Percentiles rank a stretch among this genome's conserved stretches.
phyloP scores from a whole-genome alignment of 208 protist genomes.

The Wallacemonas sp. region DNA sequence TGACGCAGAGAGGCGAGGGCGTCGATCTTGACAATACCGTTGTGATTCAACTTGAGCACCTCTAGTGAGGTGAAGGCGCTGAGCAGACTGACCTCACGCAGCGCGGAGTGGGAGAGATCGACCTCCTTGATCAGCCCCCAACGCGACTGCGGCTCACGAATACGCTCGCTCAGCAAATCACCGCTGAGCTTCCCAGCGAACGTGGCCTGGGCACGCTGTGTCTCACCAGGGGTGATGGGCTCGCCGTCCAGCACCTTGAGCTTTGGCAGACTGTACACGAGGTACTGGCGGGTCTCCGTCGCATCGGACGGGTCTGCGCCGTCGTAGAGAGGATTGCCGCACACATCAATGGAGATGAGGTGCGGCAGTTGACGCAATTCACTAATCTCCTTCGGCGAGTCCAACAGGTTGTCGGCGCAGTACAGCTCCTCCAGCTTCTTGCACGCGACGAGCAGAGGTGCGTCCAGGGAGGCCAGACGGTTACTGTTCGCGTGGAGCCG shows the following conservation, averaged over 20 bases:
- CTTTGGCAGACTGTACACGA: slow-evolving; percentile 90
- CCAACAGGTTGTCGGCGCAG: slow-evolving; percentile 82
- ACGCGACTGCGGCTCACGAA: slow-evolving; percentile 20
- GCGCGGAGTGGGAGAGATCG: slow-evolving; percentile 75
- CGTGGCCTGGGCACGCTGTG: slow-evolving; percentile 51
- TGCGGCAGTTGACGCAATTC: slow-evolving; percentile 66
- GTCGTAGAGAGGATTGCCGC: slow-evolving; percentile 72
- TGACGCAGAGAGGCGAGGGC: slow-evolving; percentile 47
- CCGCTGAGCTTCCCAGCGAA: slow-evolving; percentile 82
- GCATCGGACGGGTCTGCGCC: slow-evolving; percentile 7
- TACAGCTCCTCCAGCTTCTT: slow-evolving; percentile 81
- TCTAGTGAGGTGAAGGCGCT: slow-evolving; percentile 51
- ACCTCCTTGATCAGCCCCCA: slow-evolving; percentile 60
- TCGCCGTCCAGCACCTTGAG: slow-evolving; percentile 92
- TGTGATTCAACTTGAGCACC: slow-evolving; percentile 82
- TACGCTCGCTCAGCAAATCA: slow-evolving; percentile 72
- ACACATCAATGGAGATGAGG: slow-evolving; percentile 91
- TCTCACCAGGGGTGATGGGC: slow-evolving; percentile 56
- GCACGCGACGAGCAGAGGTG: slow-evolving; percentile 33
- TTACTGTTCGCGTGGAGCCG: slow-evolving; percentile 91
- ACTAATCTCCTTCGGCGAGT: slow-evolving; percentile 68
- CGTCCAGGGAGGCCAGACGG: slow-evolving; percentile 56
- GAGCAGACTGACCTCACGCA: slow-evolving; percentile 73
- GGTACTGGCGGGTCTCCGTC: slow-evolving; percentile 71
- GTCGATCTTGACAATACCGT: slow-evolving; percentile 53